Evolutionary conservation across 192 early-diverging fungal species (phyloP).

Genomic region (Haplosporangium gracile): DNA sequence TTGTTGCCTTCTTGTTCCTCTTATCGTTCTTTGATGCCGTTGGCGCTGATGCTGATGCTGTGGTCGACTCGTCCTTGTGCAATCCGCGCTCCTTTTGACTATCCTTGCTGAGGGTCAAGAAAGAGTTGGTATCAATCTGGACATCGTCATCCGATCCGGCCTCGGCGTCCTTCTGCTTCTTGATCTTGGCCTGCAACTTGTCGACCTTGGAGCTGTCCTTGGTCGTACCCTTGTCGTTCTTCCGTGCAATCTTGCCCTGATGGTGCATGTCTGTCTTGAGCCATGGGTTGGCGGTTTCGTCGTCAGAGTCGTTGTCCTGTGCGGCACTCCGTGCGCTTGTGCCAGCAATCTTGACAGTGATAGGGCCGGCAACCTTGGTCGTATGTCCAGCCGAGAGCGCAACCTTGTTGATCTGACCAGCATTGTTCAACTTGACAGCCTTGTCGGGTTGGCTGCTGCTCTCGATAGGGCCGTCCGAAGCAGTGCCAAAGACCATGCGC

Average conservation of each 20-base stretch:
- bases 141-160: conserved; percentile 70
- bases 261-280: conserved; percentile 67
- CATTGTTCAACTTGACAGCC: conserved; percentile 67
- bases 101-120: conserved; percentile 65
- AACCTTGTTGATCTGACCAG: conserved; percentile 63
- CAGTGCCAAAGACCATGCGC: conserved; percentile 72
- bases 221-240: conserved; percentile 62
- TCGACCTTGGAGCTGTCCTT: conserved; percentile 73
- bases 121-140: conserved; percentile 77
- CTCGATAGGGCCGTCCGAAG: conserved; percentile 17
- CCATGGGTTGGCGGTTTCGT: conserved; percentile 83
- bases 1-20: conserved; percentile 2
- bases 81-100: conserved; percentile 53
- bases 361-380: conserved; percentile 68
- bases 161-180: conserved; percentile 66
- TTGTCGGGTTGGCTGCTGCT: not conserved
- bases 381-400: conserved; percentile 65
- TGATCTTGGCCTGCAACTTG: conserved; percentile 74
- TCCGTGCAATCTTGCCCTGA: conserved; percentile 66
- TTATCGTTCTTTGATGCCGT: conserved; percentile 15
- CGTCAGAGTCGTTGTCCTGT: conserved; percentile 23
- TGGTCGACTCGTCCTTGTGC: conserved; percentile 15
- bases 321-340: conserved; percentile 26
- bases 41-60: not conserved
- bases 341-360: conserved; percentile 58